Evolutionary conservation across 208 protist species (phyloP), one percentile per base, ranked within the genome.

Genomic region (Borovskyia barvae): DNA sequence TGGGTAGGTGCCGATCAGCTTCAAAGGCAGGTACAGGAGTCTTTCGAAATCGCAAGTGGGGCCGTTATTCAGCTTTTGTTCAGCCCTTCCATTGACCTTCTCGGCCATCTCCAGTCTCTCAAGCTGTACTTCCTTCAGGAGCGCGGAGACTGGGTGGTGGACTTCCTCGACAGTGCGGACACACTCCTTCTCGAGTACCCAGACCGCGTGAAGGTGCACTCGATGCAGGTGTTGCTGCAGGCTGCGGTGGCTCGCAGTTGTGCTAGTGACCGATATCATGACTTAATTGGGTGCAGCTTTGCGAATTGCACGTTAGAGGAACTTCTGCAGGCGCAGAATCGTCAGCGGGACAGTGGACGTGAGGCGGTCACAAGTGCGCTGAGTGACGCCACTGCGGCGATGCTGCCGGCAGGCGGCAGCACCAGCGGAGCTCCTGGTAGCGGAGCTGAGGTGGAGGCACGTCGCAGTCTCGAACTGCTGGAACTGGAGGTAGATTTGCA

Each of bases 151-250:
- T 95, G 85, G 80, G 46, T 95, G 2, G 77, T 87, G 12, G 80
- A 90, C 54, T 92, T 95, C 57, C 76, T 95, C 41, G 85, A 95
- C 60, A 92, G 69, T 67, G 82, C 88, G 1, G 79, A 89, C 47
- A 76, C 55, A 12, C 71, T 92, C 7, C 75, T 95, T 4, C 32
- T 57, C 30, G 79, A 80, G 39, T 77, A 85, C 30, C 68, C 72
- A 1, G 71, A 87, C 39, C 66, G 76, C 24, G 82, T 92, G 9
- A 87, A 87, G 41, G 72, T 66, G 24, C 75, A 95, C 67, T 90
- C 88, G n/a, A 62, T 95, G 49, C 74, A 79, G 22, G 79, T 95
- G 19, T 62, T 91, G 0, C 70, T 95, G 57, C 88, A 95, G 54
- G 77, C 72, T 8, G 82, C 85, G 1, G 88, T 95, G 57, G 82